Base-by-base conservation (phyloP, 73 alveolate genomes). In the Paramecium sexaurelia region DNA sequence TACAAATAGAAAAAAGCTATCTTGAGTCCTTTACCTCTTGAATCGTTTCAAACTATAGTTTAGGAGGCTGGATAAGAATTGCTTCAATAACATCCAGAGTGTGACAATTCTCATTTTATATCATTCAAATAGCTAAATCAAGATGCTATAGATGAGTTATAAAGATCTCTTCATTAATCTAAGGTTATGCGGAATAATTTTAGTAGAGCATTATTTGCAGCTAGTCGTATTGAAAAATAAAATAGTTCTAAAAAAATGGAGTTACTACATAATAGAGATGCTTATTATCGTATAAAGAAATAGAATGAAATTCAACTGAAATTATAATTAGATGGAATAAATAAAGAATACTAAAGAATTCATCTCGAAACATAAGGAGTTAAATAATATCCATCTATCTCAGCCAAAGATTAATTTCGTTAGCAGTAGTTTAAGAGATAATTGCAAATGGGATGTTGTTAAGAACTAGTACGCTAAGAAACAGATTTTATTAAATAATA, bases 11-110 rank as follows among this genome's bases (percentile, higher is more conserved):
- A 36, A 8, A 73, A 73, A 24, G 33, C 56, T 11, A 73, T 36
- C 17, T 8, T 73, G 32, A 73, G 87, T 73, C 87, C 87, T 36
- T 35, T 73, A n/a, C 87, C 87, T 39, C 57, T 73, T 36, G 55
- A 73, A 33, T 73, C 22, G 26, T 73, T 73, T 39, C 4, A 33
- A 36, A 15, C 2, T 4, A 22, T 73, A n/a, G 87, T 39, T 33
- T 24, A 73, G 11, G 61, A 73, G 6, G 87, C 61, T 27, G 66
- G 57, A 20, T 36, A 27, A 9, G 87, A 36, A 36, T 73, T 73
- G 17, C 33, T 73, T 33, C 35, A 73, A 73, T 22, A 33, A n/a
- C 43, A 33, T 24, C 87, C 87, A 3, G 87, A 39, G 33, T 20
- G 35, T 13, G 55, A 36, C 9, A 20, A 32, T 36, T n/a, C 55